Percentiles rank a stretch among this genome's conserved stretches.
Evolutionary conservation across 2,329 filamentous ascomycete species (phyloP).

Genomic region (Nigrograna mackinnonii): DNA sequence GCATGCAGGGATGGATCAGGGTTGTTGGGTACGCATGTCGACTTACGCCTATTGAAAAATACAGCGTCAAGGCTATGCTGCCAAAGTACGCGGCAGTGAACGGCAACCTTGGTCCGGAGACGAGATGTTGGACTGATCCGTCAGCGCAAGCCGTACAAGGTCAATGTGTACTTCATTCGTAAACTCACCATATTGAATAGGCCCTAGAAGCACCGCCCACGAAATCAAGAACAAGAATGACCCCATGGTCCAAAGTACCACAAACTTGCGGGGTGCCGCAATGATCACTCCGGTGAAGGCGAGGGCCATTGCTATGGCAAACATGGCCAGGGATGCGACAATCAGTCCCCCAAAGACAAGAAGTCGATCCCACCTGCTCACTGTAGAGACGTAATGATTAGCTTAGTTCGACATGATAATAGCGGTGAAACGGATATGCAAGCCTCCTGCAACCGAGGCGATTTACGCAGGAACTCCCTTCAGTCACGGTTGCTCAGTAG

Average conservation of each 20-base stretch:
- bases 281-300: slow-evolving; percentile 75
- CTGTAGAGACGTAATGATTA: slow-evolving; percentile 55
- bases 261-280: slow-evolving; percentile 87
- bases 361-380: slow-evolving; percentile 95
- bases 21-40: neutral
- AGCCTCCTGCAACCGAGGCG: slow-evolving; percentile 39
- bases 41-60: slow-evolving; percentile 68
- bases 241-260: slow-evolving; percentile 95
- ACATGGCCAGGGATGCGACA: slow-evolving; percentile 84
- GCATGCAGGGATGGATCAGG: slow-evolving; percentile 22
- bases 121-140: slow-evolving; percentile 72
- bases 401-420: slow-evolving; percentile 24
- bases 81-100: slow-evolving; percentile 96
- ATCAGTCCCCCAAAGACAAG: slow-evolving; percentile 92
- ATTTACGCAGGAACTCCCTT: slow-evolving; percentile 49
- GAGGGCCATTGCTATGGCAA: slow-evolving; percentile 88
- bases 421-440: slow-evolving; percentile 35
- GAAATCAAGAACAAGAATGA: slow-evolving; percentile 88
- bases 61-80: slow-evolving; percentile 85
- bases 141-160: too few relatives aligned
- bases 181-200: slow-evolving; percentile 70
- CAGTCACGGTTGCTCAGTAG: slow-evolving; percentile 32
- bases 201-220: slow-evolving; percentile 94
- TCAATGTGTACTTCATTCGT: too few relatives aligned
- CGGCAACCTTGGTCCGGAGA: slow-evolving; percentile 82